Percentiles rank a stretch among this genome's conserved stretches.
Conservation (phyloP, 306 rosid species). For the Canavalia gladiata region DNA sequence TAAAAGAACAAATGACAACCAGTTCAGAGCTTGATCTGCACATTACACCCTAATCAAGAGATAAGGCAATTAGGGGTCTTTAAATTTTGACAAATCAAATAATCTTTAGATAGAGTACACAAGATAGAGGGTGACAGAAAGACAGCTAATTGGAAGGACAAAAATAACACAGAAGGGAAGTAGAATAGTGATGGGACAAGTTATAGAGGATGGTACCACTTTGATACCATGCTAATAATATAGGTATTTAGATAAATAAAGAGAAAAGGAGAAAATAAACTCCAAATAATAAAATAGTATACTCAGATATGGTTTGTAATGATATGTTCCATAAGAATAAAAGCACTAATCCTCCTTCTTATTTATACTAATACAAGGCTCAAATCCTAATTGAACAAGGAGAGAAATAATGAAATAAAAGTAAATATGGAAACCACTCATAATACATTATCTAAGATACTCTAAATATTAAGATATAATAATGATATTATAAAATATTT, state of each 20-base stretch:
- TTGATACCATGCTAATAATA: neutral
- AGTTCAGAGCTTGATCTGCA: neutral
- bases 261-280: neutral
- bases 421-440: neutral
- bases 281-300: neutral
- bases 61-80: neutral
- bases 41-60: neutral
- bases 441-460: slow-evolving; percentile 7
- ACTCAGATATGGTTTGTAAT: neutral
- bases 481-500: neutral
- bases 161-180: neutral
- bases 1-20: neutral
- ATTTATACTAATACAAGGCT: neutral
- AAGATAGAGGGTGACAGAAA: neutral
- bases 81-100: neutral
- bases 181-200: neutral
- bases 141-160: neutral
- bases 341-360: neutral
- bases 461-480: neutral
- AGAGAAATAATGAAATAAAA: neutral
- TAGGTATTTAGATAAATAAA: neutral
- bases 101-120: neutral
- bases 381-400: neutral
- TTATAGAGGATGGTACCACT: neutral
- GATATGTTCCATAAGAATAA: neutral